Conservation (phyloP, 257 asterid genomes). For the Paraleonurus japonicus region DNA sequence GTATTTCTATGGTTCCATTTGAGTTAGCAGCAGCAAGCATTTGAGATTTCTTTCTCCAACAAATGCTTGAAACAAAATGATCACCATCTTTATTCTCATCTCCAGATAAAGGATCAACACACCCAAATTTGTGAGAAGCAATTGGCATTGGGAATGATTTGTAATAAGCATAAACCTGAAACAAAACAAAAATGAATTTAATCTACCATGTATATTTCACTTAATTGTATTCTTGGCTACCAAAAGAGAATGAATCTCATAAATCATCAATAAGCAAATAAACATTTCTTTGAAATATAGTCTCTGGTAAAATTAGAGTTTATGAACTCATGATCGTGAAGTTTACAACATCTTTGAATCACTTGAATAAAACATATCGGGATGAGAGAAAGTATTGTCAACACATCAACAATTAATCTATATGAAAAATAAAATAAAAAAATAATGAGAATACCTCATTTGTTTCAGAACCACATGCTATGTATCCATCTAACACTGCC, state of each 20-base stretch:
- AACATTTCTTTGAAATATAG: too few species aligned
- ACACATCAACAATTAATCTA: neutral
- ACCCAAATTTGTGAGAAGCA: slow-evolving; percentile 44
- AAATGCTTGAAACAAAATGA: slow-evolving; percentile 63
- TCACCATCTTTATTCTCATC: slow-evolving; percentile 25
- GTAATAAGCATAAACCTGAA: slow-evolving; percentile 62
- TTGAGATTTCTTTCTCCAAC: slow-evolving; percentile 63
- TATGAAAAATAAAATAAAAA: neutral
- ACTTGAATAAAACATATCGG: too few species aligned
- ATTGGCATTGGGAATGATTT: slow-evolving; percentile 68
- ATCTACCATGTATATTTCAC: too few species aligned
- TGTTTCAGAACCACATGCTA: slow-evolving; percentile 62
- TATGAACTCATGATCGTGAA: too few species aligned
- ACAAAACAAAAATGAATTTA: neutral
- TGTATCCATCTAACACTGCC: slow-evolving; percentile 48
- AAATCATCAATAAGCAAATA: too few species aligned
- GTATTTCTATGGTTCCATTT: slow-evolving; percentile 39
- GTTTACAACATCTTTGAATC: too few species aligned
- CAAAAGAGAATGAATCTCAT: too few species aligned
- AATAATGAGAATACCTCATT: slow-evolving; percentile 43
- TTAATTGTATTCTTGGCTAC: too few species aligned
- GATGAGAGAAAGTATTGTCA: too few species aligned
- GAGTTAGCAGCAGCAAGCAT: slow-evolving; percentile 65
- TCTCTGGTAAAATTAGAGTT: too few species aligned
- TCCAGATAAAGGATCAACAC: slow-evolving; percentile 41